These are phyloP conservation scores for Blepharisma japonicum DNA, from an alignment of 73 alveolate genomes.

Conservation along the genomic window DNA sequence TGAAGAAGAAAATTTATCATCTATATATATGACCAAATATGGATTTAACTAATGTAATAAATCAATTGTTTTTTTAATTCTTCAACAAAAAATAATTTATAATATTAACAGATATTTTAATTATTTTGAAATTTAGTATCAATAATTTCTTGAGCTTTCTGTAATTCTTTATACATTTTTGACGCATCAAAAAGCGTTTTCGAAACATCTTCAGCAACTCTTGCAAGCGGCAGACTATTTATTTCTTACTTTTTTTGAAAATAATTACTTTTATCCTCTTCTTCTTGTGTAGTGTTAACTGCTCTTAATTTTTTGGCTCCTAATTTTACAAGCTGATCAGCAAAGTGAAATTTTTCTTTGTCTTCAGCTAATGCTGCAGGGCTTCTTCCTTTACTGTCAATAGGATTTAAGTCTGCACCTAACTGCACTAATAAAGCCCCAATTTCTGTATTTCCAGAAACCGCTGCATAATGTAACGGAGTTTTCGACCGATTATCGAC, in stretches of 20 bases:
- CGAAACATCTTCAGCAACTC: not conserved
- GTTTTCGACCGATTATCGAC: conserved; percentile 1
- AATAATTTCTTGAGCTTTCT: not conserved
- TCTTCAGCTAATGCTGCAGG: conserved; percentile 27
- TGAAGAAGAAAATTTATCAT: not conserved
- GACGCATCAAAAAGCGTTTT: not conserved
- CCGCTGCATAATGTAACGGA: conserved; percentile 31
- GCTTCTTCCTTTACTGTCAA: conserved; percentile 22
- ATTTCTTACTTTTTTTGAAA: conserved; percentile 14
- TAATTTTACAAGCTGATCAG: not conserved
- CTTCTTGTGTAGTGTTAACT: not conserved
- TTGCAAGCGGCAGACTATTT: not conserved
- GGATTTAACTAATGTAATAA: not conserved
- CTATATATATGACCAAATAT: not conserved
- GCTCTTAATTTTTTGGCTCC: conserved; percentile 24
- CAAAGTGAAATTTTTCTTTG: not conserved
- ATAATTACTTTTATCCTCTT: not conserved
- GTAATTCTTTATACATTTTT: not conserved
- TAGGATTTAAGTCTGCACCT: conserved; percentile 2
- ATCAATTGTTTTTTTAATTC: not conserved
- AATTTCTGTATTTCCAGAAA: not conserved
- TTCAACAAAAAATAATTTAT: not conserved
- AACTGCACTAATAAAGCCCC: not conserved
- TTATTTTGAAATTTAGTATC: not conserved
- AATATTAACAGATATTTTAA: not conserved